Conservation (phyloP, 2,329 filamentous ascomycete genomes). For the Gaeumannomyces tritici region DNA sequence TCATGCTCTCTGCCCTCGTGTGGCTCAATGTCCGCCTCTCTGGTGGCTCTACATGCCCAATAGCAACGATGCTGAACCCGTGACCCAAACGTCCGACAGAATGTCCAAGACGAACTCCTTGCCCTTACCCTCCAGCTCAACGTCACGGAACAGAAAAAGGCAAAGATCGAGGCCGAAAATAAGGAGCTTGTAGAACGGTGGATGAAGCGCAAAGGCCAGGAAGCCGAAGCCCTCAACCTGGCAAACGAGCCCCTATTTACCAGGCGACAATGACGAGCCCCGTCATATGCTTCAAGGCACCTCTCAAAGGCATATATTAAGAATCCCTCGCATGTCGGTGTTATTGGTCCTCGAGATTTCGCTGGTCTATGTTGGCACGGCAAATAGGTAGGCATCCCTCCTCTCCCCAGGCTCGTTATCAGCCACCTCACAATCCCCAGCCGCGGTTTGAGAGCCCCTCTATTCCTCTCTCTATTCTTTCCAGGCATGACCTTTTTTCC, state of each 20-base stretch:
- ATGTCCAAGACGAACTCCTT: constrained; percentile 89
- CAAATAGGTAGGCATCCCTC: background rate
- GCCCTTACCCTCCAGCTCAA: constrained; percentile 81
- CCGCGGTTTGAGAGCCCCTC: background rate
- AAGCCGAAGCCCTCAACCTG: constrained; percentile 80
- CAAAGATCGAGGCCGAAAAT: constrained; percentile 72
- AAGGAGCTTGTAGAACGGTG: constrained; percentile 81
- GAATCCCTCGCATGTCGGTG: background rate
- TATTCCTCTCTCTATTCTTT: background rate
- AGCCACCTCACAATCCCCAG: background rate
- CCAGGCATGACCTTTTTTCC: too few species aligned
- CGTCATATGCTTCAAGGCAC: background rate
- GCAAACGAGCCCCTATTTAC: constrained; percentile 38
- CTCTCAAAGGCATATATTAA: background rate
- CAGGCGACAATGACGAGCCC: constrained; percentile 8
- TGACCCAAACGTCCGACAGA: constrained; percentile 28
- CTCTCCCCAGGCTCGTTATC: background rate
- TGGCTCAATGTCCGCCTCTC: too few species aligned
- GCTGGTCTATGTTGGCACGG: background rate
- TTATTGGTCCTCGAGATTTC: background rate
- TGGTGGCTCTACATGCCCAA: background rate
- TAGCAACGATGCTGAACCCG: constrained; percentile 1
- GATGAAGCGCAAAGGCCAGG: constrained; percentile 79
- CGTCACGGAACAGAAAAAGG: constrained; percentile 67
- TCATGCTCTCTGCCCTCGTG: too few species aligned